Evolutionary conservation across 352 stramenopile genomes (phyloP).

Genomic region (Phytophthora multivora): DNA sequence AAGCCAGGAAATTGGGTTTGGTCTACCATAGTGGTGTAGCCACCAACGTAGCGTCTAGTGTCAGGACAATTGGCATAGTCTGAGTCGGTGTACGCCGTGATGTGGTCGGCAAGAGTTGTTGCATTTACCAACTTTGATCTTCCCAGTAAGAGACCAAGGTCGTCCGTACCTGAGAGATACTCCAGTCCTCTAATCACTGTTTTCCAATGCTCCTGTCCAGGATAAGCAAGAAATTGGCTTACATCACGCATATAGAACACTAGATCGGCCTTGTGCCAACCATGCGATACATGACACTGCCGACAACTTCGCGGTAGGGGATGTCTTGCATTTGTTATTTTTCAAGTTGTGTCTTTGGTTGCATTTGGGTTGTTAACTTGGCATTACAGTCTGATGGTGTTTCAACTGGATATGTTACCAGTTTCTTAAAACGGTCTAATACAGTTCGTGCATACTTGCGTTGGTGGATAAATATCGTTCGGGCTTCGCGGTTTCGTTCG

Average conservation of each 20-base stretch:
- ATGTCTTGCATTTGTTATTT: slow-evolving; percentile 15
- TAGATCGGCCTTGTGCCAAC: slow-evolving; percentile 14
- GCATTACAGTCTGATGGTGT: slow-evolving; percentile 10
- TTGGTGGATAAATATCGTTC: slow-evolving; percentile 23
- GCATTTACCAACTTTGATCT: background rate
- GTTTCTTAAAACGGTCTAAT: slow-evolving; percentile 23
- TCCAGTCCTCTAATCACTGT: slow-evolving; percentile 20
- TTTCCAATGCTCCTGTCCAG: slow-evolving; percentile 18
- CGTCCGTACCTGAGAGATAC: slow-evolving; percentile 8
- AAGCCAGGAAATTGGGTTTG: no score
- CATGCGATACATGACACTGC: slow-evolving; percentile 27
- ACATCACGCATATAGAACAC: slow-evolving; percentile 21
- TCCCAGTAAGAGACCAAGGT: background rate
- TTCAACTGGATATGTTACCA: slow-evolving; percentile 2
- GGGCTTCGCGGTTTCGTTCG: slow-evolving; percentile 1
- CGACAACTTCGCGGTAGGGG: slow-evolving; percentile 17
- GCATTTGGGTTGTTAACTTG: slow-evolving; percentile 9
- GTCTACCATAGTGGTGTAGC: no score
- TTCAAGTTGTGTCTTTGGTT: slow-evolving; percentile 1
- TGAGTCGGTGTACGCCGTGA: slow-evolving; percentile 2
- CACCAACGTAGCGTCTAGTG: no score
- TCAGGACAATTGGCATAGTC: no score
- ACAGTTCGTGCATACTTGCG: slow-evolving; percentile 21
- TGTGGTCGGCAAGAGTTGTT: background rate
- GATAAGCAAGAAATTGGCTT: slow-evolving; percentile 24